phyloP scores from a whole-genome alignment of 139 green algal species.

The Deuterostichococcus epilithicus region DNA sequence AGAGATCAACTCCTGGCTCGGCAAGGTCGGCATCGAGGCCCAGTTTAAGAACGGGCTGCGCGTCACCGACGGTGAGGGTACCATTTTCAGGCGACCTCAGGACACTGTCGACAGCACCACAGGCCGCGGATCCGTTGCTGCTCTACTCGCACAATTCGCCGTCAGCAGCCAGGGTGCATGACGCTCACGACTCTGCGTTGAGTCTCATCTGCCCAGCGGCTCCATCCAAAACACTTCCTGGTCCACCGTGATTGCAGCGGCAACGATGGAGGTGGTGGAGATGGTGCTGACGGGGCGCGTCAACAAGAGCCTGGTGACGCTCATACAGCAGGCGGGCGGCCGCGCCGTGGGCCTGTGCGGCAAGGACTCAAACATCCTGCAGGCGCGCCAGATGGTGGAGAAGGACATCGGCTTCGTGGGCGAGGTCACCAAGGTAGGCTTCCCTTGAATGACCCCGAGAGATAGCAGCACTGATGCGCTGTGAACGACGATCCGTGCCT shows the following conservation, averaged over 20 bases:
- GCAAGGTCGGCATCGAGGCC: conserved; percentile 89
- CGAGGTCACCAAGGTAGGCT: conserved; percentile 85
- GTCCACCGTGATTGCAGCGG: conserved; percentile 35
- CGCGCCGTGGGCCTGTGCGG: conserved; percentile 93
- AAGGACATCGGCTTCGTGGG: conserved; percentile 93
- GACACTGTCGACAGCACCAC: no score
- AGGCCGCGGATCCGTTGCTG: no score
- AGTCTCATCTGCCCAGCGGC: background rate
- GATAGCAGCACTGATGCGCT: no score
- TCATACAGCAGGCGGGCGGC: conserved; percentile 92
- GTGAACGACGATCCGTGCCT: no score
- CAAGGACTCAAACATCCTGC: conserved; percentile 90
- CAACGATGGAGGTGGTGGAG: conserved; percentile 98
- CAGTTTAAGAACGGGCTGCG: conserved; percentile 96
- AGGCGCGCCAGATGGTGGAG: conserved; percentile 84
- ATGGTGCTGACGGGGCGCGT: conserved; percentile 97
- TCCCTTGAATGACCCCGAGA: no score
- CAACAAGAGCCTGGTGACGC: conserved; percentile 95
- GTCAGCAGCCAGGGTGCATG: background rate
- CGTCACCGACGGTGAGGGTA: conserved; percentile 82
- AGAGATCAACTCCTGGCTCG: conserved; percentile 98
- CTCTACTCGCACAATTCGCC: background rate
- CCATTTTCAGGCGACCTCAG: background rate
- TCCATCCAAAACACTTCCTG: background rate
- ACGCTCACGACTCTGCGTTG: background rate